Percentiles rank a stretch among this genome's conserved stretches.
These are phyloP conservation scores for Neocucurbitaria cava DNA, from an alignment of 2,329 filamentous ascomycete species.

Conservation along the genomic window DNA sequence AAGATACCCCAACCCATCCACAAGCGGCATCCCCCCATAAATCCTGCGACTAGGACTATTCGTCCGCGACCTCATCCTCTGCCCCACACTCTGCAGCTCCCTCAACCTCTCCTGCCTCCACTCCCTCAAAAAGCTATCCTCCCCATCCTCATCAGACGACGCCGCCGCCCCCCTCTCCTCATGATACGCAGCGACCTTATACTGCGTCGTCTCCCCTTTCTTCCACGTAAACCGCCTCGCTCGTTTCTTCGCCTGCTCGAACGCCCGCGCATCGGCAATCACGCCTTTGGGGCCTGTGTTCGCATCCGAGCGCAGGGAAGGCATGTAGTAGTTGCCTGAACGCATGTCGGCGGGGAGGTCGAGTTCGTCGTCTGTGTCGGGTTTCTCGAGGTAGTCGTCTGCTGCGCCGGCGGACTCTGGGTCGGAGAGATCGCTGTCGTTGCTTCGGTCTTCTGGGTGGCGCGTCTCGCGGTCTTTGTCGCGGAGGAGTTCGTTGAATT, in stretches of 20 bases:
- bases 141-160: constrained; percentile 65
- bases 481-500: constrained; percentile 60
- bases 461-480: constrained; percentile 52
- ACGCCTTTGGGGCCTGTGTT: constrained; percentile 87
- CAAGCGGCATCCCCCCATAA: constrained; percentile 80
- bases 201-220: constrained; percentile 31
- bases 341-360: constrained; percentile 61
- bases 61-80: constrained; percentile 64
- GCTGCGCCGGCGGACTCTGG: constrained; percentile 58
- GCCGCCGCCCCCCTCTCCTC: constrained; percentile 61
- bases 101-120: constrained; percentile 84
- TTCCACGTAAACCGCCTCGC: constrained; percentile 45
- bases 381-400: constrained; percentile 64
- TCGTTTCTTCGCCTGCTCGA: constrained; percentile 66
- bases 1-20: constrained; percentile 91
- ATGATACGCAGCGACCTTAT: constrained; percentile 51
- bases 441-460: constrained; percentile 58
- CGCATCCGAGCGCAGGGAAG: constrained; percentile 70
- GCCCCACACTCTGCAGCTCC: constrained; percentile 73
- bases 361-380: constrained; percentile 58
- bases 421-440: constrained; percentile 69
- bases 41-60: constrained; percentile 78
- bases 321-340: constrained; percentile 60
- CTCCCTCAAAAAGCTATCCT: constrained; percentile 80
- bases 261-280: constrained; percentile 82